Percentiles rank a stretch among this genome's conserved stretches.
Evolutionary conservation across 176 grass and related monocot species (phyloP).

Genomic region (Cenchrus americanus): DNA sequence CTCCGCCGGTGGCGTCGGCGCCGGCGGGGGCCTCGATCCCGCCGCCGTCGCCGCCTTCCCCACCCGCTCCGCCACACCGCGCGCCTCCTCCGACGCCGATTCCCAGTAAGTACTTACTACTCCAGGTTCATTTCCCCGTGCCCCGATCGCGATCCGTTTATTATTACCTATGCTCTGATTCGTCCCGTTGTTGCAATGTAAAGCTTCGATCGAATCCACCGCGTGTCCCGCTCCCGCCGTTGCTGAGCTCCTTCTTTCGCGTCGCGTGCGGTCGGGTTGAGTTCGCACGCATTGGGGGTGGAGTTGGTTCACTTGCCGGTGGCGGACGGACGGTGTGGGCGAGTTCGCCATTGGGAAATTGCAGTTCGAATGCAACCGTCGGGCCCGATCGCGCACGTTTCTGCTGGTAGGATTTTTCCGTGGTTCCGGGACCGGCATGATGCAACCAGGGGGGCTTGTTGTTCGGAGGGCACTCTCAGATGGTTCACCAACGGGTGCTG

Average conservation of each 20-base stretch:
- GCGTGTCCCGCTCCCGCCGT: neutral
- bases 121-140: neutral
- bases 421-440: neutral
- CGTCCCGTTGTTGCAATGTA: conserved; percentile 31
- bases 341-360: neutral
- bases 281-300: neutral
- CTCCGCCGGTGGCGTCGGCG: neutral
- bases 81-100: neutral
- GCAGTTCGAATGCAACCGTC: neutral
- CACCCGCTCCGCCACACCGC: conserved; percentile 3
- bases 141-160: conserved; percentile 13
- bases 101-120: conserved; percentile 33
- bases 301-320: neutral
- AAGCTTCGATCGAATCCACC: conserved; percentile 34
- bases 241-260: neutral
- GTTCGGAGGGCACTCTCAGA: conserved; percentile 19
- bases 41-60: conserved; percentile 45
- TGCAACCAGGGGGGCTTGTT: neutral
- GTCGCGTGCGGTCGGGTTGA: neutral
- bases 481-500: neutral
- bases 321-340: neutral
- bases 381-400: conserved; percentile 22
- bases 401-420: neutral
- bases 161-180: no score
- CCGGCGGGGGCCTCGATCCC: conserved; percentile 16